Evolutionary conservation across 306 rosid genomes (phyloP).

Genomic region (Oemleria cerasiformis): DNA sequence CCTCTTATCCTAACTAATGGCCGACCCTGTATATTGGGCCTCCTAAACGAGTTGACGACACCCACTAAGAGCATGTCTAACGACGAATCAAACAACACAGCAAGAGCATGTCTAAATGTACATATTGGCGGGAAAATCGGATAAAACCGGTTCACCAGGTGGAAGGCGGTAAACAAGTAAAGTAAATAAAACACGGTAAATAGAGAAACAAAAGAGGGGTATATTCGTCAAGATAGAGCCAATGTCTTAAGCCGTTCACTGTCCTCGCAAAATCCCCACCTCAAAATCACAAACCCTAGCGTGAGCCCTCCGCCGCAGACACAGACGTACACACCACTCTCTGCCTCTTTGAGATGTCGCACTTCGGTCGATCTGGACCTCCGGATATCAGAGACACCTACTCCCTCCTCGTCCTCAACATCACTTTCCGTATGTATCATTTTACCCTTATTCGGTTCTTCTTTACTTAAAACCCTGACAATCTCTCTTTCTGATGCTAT

Average conservation of each 20-base stretch:
- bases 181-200: neutral
- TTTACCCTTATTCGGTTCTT: neutral
- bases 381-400: conserved; percentile 80
- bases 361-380: conserved; percentile 78
- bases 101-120: too few relatives aligned
- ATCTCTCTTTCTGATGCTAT: neutral
- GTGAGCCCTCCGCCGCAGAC: conserved; percentile 3
- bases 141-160: neutral
- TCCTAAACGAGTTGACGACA: too few relatives aligned
- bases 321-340: neutral
- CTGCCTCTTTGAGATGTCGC: conserved; percentile 44
- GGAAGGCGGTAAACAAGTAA: neutral
- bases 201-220: neutral
- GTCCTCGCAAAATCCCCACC: neutral
- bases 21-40: too few relatives aligned
- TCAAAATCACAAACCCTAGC: conserved; percentile 40
- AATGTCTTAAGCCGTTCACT: neutral
- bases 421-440: conserved; percentile 52
- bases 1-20: too few relatives aligned
- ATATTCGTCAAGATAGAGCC: conserved; percentile 5
- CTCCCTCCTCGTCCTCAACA: conserved; percentile 79
- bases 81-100: too few relatives aligned
- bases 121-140: conserved; percentile 1
- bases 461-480: neutral
- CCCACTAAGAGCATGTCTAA: too few relatives aligned